phyloP scores from a whole-genome alignment of 768 basidiomycete genomes.

The Boletellus sp. region DNA sequence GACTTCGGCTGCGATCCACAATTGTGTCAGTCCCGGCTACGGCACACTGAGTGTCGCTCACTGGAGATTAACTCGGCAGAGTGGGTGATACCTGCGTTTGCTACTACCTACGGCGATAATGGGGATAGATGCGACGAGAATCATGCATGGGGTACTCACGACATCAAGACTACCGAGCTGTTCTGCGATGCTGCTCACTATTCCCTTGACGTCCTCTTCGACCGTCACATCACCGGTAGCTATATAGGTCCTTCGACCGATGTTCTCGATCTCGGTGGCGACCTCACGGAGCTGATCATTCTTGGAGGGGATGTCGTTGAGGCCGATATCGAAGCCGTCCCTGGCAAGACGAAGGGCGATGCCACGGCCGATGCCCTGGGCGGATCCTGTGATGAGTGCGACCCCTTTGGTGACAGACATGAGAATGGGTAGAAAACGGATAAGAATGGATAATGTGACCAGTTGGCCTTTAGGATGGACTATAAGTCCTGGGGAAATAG shows the following conservation, averaged over 20 bases:
- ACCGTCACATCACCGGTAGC: neutral
- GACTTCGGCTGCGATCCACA: no score
- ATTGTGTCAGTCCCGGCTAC: no score
- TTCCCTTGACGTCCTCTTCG: neutral
- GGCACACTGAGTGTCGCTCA: neutral
- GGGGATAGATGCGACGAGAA: neutral
- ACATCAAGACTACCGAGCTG: neutral
- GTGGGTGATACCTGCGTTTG: neutral
- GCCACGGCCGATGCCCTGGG: neutral
- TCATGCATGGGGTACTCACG: neutral
- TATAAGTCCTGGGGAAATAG: no score
- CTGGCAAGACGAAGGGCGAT: neutral
- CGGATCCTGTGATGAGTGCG: neutral
- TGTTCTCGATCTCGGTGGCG: neutral
- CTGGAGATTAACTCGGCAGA: neutral
- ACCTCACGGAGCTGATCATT: neutral
- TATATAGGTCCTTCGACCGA: neutral
- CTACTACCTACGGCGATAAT: neutral
- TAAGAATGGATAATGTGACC: no score
- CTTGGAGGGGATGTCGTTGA: neutral
- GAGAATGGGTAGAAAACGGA: no score
- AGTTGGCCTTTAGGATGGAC: no score
- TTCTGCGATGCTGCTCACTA: neutral
- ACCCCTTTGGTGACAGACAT: no score
- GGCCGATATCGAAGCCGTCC: neutral